These are phyloP conservation scores for Medakamo hakoo DNA, from an alignment of 139 green algal species.

Conservation along the genomic window DNA sequence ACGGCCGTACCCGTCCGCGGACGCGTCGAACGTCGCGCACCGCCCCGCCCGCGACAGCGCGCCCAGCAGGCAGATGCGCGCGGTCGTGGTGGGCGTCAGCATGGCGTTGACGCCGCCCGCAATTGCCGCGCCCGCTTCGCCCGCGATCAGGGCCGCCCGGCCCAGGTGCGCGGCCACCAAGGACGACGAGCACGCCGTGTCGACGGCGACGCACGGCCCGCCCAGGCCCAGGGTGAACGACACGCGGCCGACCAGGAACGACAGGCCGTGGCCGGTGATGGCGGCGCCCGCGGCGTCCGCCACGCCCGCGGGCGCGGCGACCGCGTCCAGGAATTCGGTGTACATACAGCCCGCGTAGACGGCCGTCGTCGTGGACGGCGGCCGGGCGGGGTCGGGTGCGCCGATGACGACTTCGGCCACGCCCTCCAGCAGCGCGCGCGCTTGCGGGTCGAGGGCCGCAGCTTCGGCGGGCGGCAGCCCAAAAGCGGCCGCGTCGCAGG, in stretches of 20 bases:
- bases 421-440: constrained; percentile 47
- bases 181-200: constrained; percentile 69
- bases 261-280: not conserved
- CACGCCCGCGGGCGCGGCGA: too few species aligned
- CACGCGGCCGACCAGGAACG: constrained; percentile 28
- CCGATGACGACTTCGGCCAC: constrained; percentile 2
- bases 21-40: constrained; percentile 74
- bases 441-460: constrained; percentile 56
- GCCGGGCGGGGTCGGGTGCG: too few species aligned
- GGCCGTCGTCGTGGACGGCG: too few species aligned
- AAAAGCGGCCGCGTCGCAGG: constrained; percentile 38
- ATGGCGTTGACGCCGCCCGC: constrained; percentile 60
- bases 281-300: not conserved
- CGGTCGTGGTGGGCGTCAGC: constrained; percentile 44
- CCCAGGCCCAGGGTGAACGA: constrained; percentile 52
- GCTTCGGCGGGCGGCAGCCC: constrained; percentile 33
- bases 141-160: constrained; percentile 13
- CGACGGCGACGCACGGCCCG: constrained; percentile 45
- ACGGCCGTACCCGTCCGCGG: constrained; percentile 59
- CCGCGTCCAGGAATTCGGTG: too few species aligned
- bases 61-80: constrained; percentile 22
- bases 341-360: constrained; percentile 38
- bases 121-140: constrained; percentile 14
- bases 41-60: constrained; percentile 52
- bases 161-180: constrained; percentile 55